These are phyloP conservation scores for Phytophthora crassamura DNA, from an alignment of 352 stramenopile genomes.

Conservation along the genomic window DNA sequence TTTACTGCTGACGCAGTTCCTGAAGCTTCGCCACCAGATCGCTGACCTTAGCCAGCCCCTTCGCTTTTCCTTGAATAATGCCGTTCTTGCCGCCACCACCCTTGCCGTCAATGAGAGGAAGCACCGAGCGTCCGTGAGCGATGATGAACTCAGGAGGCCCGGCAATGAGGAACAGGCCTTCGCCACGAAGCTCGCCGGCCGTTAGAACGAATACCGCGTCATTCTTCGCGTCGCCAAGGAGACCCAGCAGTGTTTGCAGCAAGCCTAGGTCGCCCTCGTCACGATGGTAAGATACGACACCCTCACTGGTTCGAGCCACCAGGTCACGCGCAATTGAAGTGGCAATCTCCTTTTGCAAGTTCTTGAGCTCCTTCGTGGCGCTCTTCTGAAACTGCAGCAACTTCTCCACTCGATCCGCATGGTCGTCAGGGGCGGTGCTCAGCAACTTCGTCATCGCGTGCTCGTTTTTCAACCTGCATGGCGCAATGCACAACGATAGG, in stretches of 20 bases:
- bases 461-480: slow-evolving; percentile 62
- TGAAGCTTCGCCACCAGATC: slow-evolving; percentile 54
- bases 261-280: slow-evolving; percentile 73
- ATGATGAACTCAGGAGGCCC: slow-evolving; percentile 64
- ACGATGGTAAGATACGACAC: slow-evolving; percentile 65
- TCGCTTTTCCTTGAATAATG: slow-evolving; percentile 83
- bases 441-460: slow-evolving; percentile 76
- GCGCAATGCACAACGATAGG: slow-evolving; percentile 1
- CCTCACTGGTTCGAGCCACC: slow-evolving; percentile 28
- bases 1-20: slow-evolving; percentile 44
- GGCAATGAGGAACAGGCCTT: slow-evolving; percentile 77
- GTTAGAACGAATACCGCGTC: slow-evolving; percentile 55
- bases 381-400: slow-evolving; percentile 68
- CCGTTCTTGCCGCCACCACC: slow-evolving; percentile 78
- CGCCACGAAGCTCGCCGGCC: slow-evolving; percentile 48
- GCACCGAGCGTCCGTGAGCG: slow-evolving; percentile 57
- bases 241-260: slow-evolving; percentile 60
- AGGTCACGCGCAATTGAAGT: slow-evolving; percentile 56
- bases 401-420: slow-evolving; percentile 70
- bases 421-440: slow-evolving; percentile 70
- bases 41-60: slow-evolving; percentile 56
- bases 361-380: slow-evolving; percentile 73
- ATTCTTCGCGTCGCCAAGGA: slow-evolving; percentile 54
- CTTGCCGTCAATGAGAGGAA: slow-evolving; percentile 74
- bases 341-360: slow-evolving; percentile 75